Evolutionary conservation across 1,284 basidiomycete genomes (phyloP), one percentile per base, ranked within the genome.

Genomic region (Leccinum laetum): DNA sequence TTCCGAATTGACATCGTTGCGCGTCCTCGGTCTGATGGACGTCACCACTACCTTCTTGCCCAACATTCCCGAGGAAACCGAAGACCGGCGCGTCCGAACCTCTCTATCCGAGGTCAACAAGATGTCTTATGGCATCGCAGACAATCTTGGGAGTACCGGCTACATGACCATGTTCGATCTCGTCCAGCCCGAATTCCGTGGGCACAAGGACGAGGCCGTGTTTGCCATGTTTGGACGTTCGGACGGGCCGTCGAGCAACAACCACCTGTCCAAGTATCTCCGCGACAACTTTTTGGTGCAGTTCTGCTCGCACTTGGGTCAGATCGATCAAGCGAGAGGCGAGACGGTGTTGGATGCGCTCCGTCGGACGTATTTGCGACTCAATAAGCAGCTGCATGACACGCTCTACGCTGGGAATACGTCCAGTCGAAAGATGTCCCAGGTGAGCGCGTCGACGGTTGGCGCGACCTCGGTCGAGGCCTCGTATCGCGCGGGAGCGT

Each of bases 171-270:
- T 98, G 88, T 88, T 98, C 69, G 97, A 99, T 77, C 84, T 99
- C 21, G 96, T 97, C 8, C 88, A 95, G 18, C 91, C 92, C 21
- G 86, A 93, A 69, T 98, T 97, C 80, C 88, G 93, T 9, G 89
- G 87, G 41, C 81, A 83, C 64, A 84, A 35, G 21, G 86, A 90
- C 71, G 94, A 98, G 78, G 95, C 93, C 18, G 82, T 99, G 29
- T 97, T 99, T 73, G 98, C 96, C 18, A 94, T 99, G 86, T 99
- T 99, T 77, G 96, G 95, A 37, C 85, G 86, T 99, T 99, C 77
- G 96, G 95, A 37, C 85, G 88, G 90, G 4, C 82, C 82, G n/a
- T 83, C 83, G 46, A 86, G 84, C 69, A 87, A 89, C 61, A 90
- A 89, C n/a, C 64, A 79, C 29, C 77, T 92, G 24, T 86, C 92